These are phyloP conservation scores for Cenchrus americanus DNA, from an alignment of 176 grass and related monocot genomes.

Conservation along the genomic window DNA sequence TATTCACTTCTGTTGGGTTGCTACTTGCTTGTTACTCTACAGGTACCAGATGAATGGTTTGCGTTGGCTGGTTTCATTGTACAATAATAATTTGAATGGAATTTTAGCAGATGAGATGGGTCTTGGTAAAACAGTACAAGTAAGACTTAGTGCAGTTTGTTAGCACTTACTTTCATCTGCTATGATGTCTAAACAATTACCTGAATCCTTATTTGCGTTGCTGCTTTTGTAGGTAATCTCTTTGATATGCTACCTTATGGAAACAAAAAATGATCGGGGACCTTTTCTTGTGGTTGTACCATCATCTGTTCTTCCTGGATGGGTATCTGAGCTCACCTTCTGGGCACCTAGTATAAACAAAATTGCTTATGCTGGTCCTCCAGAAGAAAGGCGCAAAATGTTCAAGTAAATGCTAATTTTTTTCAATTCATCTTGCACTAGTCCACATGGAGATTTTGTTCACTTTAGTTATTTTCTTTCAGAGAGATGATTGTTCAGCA, in stretches of 20 bases:
- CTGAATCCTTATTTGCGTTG: conserved; percentile 29
- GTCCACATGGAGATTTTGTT: conserved; percentile 37
- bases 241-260: conserved; percentile 97
- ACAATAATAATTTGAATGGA: conserved; percentile 97
- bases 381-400: conserved; percentile 93
- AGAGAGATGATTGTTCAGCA: conserved; percentile 99
- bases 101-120: conserved; percentile 99
- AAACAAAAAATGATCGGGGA: conserved; percentile 96
- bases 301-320: conserved; percentile 93
- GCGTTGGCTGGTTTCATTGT: conserved; percentile 95
- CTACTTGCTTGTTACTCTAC: conserved; percentile 37
- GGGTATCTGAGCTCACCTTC: conserved; percentile 89
- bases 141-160: conserved; percentile 47
- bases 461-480: conserved; percentile 51
- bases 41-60: conserved; percentile 99
- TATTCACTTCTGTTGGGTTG: conserved; percentile 26
- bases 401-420: conserved; percentile 76
- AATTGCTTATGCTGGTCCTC: conserved; percentile 94
- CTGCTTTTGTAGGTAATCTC: conserved; percentile 80
- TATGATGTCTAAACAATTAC: conserved; percentile 5
- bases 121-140: conserved; percentile 99
- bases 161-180: conserved; percentile 30
- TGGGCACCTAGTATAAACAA: conserved; percentile 99
- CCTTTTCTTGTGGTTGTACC: conserved; percentile 98
- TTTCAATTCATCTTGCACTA: conserved; percentile 21